A percentile compares a stretch with the other conserved stretches of the same genome.
phyloP scores from a whole-genome alignment of 768 basidiomycete genomes.

The Rhodotorula babjevae region DNA sequence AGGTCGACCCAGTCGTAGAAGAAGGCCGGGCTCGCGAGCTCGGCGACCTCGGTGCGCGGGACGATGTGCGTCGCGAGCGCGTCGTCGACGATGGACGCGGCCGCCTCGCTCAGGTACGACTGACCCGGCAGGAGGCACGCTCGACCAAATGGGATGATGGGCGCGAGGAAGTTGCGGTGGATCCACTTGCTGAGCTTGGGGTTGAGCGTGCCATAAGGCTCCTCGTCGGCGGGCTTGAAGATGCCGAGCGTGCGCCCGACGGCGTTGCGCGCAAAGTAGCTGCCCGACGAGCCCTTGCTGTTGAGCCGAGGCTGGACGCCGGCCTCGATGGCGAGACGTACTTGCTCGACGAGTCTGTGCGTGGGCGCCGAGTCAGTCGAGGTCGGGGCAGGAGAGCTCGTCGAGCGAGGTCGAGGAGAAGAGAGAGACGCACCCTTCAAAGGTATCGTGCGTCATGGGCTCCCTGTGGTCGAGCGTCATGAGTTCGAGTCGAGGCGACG shows the following conservation, averaged over 20 bases:
- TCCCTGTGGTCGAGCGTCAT: too few relatives aligned
- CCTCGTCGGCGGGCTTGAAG: conserved; percentile 71
- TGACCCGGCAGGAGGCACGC: conserved; percentile 80
- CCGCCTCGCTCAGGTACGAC: conserved; percentile 84
- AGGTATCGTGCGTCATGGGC: too few relatives aligned
- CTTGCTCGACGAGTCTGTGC: conserved; percentile 59
- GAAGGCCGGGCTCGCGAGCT: conserved; percentile 79
- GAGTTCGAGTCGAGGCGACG: too few relatives aligned
- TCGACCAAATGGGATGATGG: conserved; percentile 68
- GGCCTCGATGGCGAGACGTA: conserved; percentile 64
- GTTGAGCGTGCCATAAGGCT: conserved; percentile 76
- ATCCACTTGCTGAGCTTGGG: conserved; percentile 56
- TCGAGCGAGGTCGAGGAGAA: too few relatives aligned
- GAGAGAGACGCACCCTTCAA: too few relatives aligned
- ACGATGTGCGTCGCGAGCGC: conserved; percentile 73
- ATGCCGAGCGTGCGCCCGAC: conserved; percentile 54
- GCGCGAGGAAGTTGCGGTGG: conserved; percentile 47
- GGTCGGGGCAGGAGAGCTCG: too few relatives aligned
- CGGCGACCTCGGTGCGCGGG: conserved; percentile 76
- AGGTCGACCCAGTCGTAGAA: conserved; percentile 90
- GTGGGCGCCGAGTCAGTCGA: too few relatives aligned
- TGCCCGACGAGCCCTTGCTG: conserved; percentile 78
- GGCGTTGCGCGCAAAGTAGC: conserved; percentile 75
- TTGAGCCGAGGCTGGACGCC: conserved; percentile 90
- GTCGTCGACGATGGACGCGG: conserved; percentile 74